phyloP scores from a whole-genome alignment of 176 grass and related monocot genomes.

The Pontederia crassipes region DNA sequence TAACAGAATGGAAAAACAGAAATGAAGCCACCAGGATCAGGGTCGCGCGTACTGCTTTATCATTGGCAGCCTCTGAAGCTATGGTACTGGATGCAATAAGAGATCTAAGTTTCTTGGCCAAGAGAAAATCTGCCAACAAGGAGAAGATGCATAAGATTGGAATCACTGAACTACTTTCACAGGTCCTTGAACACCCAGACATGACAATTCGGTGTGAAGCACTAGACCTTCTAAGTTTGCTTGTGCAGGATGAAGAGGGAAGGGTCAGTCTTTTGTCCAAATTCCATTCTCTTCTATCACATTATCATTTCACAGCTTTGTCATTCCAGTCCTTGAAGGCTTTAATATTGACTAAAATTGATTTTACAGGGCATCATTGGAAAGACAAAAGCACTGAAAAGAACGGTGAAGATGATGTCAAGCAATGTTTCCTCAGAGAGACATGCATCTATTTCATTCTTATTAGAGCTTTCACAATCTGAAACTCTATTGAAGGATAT shows the following conservation, averaged over 20 bases:
- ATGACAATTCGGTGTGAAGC: neutral
- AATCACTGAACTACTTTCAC: neutral
- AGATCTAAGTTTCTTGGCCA: conserved; percentile 2
- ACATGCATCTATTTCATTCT: conserved; percentile 51
- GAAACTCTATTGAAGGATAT: conserved; percentile 45
- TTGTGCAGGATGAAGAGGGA: conserved; percentile 8
- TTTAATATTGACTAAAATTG: neutral
- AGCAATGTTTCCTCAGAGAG: conserved; percentile 43
- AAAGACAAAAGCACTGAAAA: conserved; percentile 58
- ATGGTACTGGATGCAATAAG: conserved; percentile 23
- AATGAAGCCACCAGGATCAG: conserved; percentile 55
- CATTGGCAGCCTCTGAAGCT: conserved; percentile 35
- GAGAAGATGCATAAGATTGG: conserved; percentile 1
- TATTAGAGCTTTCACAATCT: conserved; percentile 66
- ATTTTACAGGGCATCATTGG: conserved; percentile 62
- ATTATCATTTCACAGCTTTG: too few relatives aligned
- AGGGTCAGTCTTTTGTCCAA: neutral
- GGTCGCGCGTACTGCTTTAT: conserved; percentile 43
- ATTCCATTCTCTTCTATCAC: too few relatives aligned
- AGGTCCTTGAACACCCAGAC: neutral
- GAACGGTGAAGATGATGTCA: conserved; percentile 46
- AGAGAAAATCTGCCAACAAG: neutral
- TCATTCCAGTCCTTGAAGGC: neutral
- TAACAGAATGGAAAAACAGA: conserved; percentile 67
- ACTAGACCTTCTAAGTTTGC: neutral